phyloP scores from a whole-genome alignment of 2,329 filamentous ascomycete species.

The Ciborinia camelliae region DNA sequence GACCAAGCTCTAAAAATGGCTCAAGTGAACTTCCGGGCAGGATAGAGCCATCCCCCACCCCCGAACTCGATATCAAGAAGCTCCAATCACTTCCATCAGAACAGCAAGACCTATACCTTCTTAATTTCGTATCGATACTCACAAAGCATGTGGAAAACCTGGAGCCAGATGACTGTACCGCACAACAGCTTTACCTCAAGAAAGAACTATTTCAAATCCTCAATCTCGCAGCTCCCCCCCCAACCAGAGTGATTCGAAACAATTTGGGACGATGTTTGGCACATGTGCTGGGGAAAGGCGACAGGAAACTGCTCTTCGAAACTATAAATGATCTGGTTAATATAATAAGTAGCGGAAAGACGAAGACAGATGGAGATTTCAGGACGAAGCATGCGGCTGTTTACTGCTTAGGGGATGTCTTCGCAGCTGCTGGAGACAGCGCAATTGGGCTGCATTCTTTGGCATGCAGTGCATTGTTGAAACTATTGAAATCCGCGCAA shows the following conservation, averaged over 20 bases:
- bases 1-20: slow-evolving; percentile 36
- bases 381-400: slow-evolving; percentile 83
- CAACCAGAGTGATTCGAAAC: slow-evolving; percentile 84
- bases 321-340: slow-evolving; percentile 83
- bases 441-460: slow-evolving; percentile 79
- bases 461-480: slow-evolving; percentile 68
- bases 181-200: slow-evolving; percentile 88
- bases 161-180: slow-evolving; percentile 73
- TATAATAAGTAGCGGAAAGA: slow-evolving; percentile 71
- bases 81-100: slow-evolving; percentile 85
- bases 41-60: slow-evolving; percentile 49
- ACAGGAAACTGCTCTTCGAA: slow-evolving; percentile 89
- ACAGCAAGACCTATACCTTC: slow-evolving; percentile 91
- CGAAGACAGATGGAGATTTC: slow-evolving; percentile 70
- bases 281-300: slow-evolving; percentile 77
- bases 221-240: slow-evolving; percentile 73
- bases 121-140: slow-evolving; percentile 82
- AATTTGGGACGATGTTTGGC: slow-evolving; percentile 82
- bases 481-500: slow-evolving; percentile 74
- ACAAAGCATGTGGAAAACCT: slow-evolving; percentile 75
- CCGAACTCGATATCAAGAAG: slow-evolving; percentile 85
- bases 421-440: slow-evolving; percentile 89
- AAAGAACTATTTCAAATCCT: slow-evolving; percentile 93
- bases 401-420: slow-evolving; percentile 82
- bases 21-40: slow-evolving; percentile 36